Percentiles rank a stretch among this genome's conserved stretches.
phyloP scores from a whole-genome alignment of 495 filamentous ascomycete species.

The Penicillium salamii region DNA sequence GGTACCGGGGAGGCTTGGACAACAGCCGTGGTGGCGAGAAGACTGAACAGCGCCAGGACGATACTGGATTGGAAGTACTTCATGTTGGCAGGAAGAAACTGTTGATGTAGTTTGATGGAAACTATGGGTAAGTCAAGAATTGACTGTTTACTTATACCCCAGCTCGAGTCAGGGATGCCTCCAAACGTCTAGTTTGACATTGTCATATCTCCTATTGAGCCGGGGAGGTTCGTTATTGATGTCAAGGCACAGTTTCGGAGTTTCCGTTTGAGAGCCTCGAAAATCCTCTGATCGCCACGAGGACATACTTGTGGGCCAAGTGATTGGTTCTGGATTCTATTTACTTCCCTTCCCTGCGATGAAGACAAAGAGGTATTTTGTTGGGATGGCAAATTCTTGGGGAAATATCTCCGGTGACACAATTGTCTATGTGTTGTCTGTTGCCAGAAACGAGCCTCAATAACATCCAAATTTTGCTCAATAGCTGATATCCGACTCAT shows the following conservation, averaged over 20 bases:
- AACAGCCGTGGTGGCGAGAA: background rate
- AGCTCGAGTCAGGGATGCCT: no score
- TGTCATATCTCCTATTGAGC: background rate
- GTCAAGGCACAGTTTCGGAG: background rate
- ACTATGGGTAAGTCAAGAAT: background rate
- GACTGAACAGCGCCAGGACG: background rate
- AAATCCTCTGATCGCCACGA: background rate
- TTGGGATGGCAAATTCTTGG: background rate
- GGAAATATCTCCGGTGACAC: background rate
- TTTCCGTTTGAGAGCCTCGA: background rate
- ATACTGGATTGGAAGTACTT: conserved; percentile 3
- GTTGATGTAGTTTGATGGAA: background rate
- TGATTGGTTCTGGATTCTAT: background rate
- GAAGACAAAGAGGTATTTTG: background rate
- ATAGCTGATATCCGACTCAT: background rate
- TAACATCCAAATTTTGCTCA: background rate
- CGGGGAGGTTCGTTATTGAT: background rate
- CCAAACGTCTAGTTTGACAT: no score
- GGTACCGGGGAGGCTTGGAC: no score
- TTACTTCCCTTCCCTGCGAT: background rate
- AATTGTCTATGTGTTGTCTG: background rate
- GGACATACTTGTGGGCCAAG: background rate
- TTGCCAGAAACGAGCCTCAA: conserved; percentile 1
- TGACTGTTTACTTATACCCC: background rate
- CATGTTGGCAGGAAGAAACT: background rate